Evolutionary conservation across 2,329 filamentous ascomycete species (phyloP), one percentile per base, ranked within the genome.

Genomic region (Hyphodiscus sp.): DNA sequence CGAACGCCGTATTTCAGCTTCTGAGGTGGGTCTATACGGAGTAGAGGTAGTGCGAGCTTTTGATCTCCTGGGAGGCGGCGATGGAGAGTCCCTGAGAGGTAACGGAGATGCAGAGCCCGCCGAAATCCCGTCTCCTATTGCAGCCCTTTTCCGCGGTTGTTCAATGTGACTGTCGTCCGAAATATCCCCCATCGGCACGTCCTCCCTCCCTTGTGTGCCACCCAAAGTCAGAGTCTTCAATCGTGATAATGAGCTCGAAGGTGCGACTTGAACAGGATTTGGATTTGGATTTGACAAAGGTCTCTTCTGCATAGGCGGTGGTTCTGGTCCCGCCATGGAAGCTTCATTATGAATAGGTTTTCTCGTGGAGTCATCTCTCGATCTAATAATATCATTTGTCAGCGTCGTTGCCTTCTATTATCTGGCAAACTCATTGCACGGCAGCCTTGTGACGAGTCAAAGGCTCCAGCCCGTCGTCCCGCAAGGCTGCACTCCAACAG

Each of bases 61-160:
- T 41, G 58, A 62, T 47, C 55, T 52, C 45, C 61, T 50, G 6
- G 62, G 63, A 16, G 58, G 57, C 13, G 63, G 62, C 8, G 61
- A 60, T 1, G 58, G 61, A 19, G 57, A 41, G 19, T 65, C 58
- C 16, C 63, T 57, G 11, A 51, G 13, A 38, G 33, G 33, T 38
- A 38, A 56, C 7, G 64, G 62, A 6, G 53, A 58, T 7, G 49
- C 59, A 26, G 63, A 65, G 1, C 63, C 63, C 41, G 59, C 57
- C n/a, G 58, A 62, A 30, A 66, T 66, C 18, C 65, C 63, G 49
- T 64, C 64, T 2, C 64, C 65, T 5, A 60, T 48, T 0, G 64
- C 65, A 9, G 57, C 52, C 47, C 60, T 56, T 30, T 67, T 67
- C 13, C 63, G 45, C 19, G 65, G 63, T 19, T 59, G 58, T 1